Conservation (phyloP, 495 filamentous ascomycete genomes). For the Hyaloscypha hepaticicola region DNA sequence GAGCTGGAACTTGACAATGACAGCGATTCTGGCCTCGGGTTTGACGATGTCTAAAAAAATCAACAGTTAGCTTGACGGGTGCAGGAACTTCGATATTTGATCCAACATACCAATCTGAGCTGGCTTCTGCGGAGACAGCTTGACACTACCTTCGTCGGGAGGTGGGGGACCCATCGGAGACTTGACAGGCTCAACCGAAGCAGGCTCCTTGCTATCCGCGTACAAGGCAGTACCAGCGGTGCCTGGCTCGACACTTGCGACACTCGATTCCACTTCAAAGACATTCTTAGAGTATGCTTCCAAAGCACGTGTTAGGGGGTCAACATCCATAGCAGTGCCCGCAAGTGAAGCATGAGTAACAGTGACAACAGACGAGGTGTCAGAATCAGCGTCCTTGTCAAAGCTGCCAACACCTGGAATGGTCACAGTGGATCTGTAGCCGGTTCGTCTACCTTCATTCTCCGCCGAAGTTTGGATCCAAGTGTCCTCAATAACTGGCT, state of each 20-base stretch:
- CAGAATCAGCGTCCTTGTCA: not conserved
- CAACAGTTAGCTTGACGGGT: not conserved
- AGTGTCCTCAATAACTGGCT: slow-evolving; percentile 24
- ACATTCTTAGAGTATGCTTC: no score
- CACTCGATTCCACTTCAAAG: no score
- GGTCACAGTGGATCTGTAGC: not conserved
- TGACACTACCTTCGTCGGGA: slow-evolving; percentile 13
- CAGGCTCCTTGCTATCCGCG: not conserved
- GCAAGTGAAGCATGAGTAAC: no score
- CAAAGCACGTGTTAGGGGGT: no score
- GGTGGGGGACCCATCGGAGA: no score
- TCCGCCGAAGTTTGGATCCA: slow-evolving; percentile 27
- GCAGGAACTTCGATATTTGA: slow-evolving; percentile 1
- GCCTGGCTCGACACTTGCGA: not conserved
- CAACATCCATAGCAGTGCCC: no score
- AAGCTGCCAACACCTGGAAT: not conserved
- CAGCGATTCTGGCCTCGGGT: slow-evolving; percentile 57
- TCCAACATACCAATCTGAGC: not conserved
- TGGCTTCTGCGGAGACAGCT: not conserved
- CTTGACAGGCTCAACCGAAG: not conserved
- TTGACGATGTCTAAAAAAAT: not conserved
- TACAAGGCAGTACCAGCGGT: not conserved
- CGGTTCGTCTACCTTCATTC: slow-evolving; percentile 18
- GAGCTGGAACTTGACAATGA: slow-evolving; percentile 82
- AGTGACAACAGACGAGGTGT: no score